Percentiles rank a stretch among this genome's conserved stretches.
phyloP scores from a whole-genome alignment of 2,329 filamentous ascomycete genomes.

The Chrysoporthe deuterocubensis region DNA sequence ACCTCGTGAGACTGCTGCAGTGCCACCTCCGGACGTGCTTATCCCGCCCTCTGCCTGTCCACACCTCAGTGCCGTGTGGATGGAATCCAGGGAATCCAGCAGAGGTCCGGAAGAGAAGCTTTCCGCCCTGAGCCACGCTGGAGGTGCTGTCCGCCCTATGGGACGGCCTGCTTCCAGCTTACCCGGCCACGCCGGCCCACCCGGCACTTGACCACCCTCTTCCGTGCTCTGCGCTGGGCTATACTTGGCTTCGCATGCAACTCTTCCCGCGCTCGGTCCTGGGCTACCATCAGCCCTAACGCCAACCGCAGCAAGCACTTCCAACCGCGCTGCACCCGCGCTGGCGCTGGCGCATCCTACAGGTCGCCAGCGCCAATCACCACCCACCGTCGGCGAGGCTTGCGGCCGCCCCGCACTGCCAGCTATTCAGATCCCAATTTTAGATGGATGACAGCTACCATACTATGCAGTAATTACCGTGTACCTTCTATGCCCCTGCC shows the following conservation, averaged over 20 bases:
- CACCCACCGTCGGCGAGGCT: background rate
- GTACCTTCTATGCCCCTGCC: background rate
- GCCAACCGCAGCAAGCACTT: slow-evolving; percentile 2
- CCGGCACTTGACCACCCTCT: background rate
- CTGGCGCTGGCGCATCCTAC: background rate
- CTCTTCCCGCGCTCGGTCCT: background rate
- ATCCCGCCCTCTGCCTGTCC: background rate
- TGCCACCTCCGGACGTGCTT: background rate
- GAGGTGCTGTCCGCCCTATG: background rate
- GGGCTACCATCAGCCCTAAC: background rate
- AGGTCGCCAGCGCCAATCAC: slow-evolving; percentile 1
- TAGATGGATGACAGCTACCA: slow-evolving; percentile 3
- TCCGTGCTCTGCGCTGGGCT: no score
- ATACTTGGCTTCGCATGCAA: no score
- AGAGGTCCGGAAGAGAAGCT: slow-evolving; percentile 12
- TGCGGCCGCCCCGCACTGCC: background rate
- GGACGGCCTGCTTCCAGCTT: background rate
- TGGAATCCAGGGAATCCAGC: no score
- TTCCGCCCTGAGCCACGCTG: slow-evolving; percentile 17
- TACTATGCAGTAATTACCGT: background rate
- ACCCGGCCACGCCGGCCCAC: background rate
- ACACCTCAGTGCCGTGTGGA: no score
- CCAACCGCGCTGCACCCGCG: background rate
- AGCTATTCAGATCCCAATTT: slow-evolving; percentile 1
- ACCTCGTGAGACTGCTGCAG: background rate